Base-by-base conservation (phyloP, 1,284 basidiomycete species). In the Apiotrichum brassicae region DNA sequence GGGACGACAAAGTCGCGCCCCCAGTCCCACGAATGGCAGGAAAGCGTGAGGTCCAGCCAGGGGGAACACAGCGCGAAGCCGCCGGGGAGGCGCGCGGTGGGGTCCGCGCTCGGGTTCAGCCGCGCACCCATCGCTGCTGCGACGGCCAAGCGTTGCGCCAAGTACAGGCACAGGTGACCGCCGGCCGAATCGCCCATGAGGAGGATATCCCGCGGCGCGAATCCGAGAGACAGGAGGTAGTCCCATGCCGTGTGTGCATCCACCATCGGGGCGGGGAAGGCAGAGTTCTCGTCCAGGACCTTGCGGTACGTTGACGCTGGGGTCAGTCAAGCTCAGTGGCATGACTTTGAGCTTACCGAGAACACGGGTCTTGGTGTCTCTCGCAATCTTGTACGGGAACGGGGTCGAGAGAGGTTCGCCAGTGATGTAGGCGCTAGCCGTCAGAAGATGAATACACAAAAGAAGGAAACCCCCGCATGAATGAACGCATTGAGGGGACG, bases 51-150 rank as follows among this genome's bases (percentile, higher is more conserved):
- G 61, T 84, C 82, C 2, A 64, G 62, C 79, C 80, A 81, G 0
- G 81, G 81, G 0, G 81, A 82, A 32, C 77, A 66, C 6, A 80
- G 74, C 18, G 82, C 63, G 11, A 83, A 68, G 4, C 70, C 74
- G 18, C 77, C 76, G 5, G 82, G 80, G 28, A 76, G 71, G 0
- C 46, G 32, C 24, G 20, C 11, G 2, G 12, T 19, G 2, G 40
- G 40, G 28, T 30, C 19, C 3, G 6, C 28, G 40, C 4, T 3
- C 16, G 40, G 28, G 14, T 42, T 11, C 2, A 20, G 9, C 12
- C 28, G 28, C 18, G 28, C 40, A 25, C 25, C 30, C 13, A 53
- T 39, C n/a, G 35, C 46, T 6, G 40, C 40, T 14, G 28, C 12
- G 11, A 33, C 28, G 9, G 33, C 30, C 5, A 56, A 43, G 41